Percentiles rank a stretch among this genome's conserved stretches.
These are phyloP conservation scores for Zygosaccharomyces pseudobailii DNA, from an alignment of 1,139 yeast genomes.

Conservation along the genomic window DNA sequence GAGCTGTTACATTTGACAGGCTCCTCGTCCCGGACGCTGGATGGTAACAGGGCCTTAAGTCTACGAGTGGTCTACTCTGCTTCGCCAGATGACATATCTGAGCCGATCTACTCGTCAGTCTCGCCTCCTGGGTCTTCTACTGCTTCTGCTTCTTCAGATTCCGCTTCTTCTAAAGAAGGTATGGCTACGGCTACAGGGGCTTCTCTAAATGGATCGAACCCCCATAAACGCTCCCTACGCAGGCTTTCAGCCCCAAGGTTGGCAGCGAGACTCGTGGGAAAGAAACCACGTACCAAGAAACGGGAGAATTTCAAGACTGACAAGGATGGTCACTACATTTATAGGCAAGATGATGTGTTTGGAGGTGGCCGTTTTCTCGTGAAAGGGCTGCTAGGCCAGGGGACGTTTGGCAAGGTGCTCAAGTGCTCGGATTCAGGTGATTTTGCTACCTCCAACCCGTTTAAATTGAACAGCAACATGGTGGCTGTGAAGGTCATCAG, in stretches of 20 bases:
- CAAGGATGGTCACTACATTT: conserved; percentile 79
- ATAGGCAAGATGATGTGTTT: conserved; percentile 53
- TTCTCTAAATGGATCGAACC: conserved; percentile 1
- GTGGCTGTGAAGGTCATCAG: conserved; percentile 91
- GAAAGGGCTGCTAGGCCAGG: conserved; percentile 78
- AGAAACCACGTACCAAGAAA: conserved; percentile 12
- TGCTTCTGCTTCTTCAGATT: conserved; percentile 6
- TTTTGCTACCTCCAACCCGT: conserved; percentile 1
- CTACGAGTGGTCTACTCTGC: conserved; percentile 22
- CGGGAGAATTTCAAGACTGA: conserved; percentile 41
- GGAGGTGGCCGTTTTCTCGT: conserved; percentile 59
- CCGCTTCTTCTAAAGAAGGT: conserved; percentile 3
- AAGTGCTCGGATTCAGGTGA: conserved; percentile 49
- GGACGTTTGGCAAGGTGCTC: conserved; percentile 95
- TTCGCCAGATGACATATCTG: conserved; percentile 17
- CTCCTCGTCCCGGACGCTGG: conserved; percentile 30
- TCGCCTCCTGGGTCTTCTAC: conserved; percentile 8
- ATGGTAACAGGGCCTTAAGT: conserved; percentile 27
- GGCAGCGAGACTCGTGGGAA: conserved; percentile 13
- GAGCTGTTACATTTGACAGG: conserved; percentile 32
- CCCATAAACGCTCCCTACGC: conserved; percentile 8
- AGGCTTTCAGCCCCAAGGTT: conserved; percentile 12
- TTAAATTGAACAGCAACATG: conserved; percentile 38
- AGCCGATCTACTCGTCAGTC: conserved; percentile 10
- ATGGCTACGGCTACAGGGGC: not conserved